Conservation (phyloP, 176 grass and related monocot species). For the Carex myosuroides region DNA sequence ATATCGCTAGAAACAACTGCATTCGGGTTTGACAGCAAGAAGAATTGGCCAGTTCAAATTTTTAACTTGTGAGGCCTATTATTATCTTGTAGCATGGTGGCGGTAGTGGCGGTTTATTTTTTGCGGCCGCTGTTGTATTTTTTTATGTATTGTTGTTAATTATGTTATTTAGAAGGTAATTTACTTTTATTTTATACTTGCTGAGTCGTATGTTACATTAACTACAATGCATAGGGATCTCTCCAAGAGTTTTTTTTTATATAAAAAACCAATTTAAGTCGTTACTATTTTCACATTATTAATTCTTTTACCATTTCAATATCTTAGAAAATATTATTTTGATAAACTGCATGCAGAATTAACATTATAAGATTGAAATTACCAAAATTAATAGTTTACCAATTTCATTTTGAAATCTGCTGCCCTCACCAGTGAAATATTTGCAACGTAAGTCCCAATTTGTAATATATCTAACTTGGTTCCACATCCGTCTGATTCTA, state of each 20-base stretch:
- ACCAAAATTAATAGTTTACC: no score
- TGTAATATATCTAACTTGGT: no score
- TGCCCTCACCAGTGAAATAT: no score
- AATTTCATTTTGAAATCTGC: no score
- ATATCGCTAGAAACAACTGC: conserved; percentile 57
- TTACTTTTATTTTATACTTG: neutral
- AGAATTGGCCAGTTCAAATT: conserved; percentile 71
- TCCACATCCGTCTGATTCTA: no score
- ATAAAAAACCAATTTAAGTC: neutral
- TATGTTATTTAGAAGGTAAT: neutral
- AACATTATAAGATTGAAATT: no score
- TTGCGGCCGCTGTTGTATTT: neutral
- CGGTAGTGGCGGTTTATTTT: neutral
- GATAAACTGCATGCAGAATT: no score
- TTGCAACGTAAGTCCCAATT: no score
- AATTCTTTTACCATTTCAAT: neutral
- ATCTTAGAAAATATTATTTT: no score
- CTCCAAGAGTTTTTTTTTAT: neutral
- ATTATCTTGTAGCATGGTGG: neutral
- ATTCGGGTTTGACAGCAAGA: conserved; percentile 39
- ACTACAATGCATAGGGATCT: neutral
- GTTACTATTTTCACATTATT: neutral
- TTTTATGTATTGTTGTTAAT: neutral
- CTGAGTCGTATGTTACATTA: neutral
- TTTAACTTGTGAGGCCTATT: conserved; percentile 54